Base-by-base conservation (phyloP, 2,329 filamentous ascomycete species). In the Exophiala lecanii-corni region DNA sequence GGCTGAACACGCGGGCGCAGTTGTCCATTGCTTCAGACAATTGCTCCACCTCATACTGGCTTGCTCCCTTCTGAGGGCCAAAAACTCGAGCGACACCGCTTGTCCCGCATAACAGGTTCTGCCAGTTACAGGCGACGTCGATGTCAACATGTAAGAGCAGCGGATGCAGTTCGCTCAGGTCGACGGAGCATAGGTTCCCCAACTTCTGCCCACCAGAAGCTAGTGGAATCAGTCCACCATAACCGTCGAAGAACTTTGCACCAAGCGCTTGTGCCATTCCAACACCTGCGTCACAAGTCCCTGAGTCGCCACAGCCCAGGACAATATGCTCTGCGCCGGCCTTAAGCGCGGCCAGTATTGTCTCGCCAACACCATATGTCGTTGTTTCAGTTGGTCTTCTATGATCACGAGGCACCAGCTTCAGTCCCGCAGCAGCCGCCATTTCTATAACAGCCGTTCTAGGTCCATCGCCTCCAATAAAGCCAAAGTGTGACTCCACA, bases 191-290 rank as follows among this genome's bases (percentile, higher is more conserved):
- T n/a, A 74, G 54, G 0, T 58, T 49, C 9, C 55, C 40, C 5
- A 74, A 58, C 0, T 62, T 62, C 39, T 62, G 57, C 9, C 72
- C 72, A 20, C 72, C 72, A 9, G 47, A 55, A 9, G 67, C 69
- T 3, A 38, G 51, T 2, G 67, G 64, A 3, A 75, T 55, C 18
- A 60, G 54, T 3, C 53, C 36, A 2, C 67, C 69, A 17, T 66
- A 47, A 2, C 38, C 36, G 44, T 71, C 66, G 9, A 71, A 46
- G 12, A 76, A 61, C 2, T 62, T 62, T 2, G 63, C 72, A 3
- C 73, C 73, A 4, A 76, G 64, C 2, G 73, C 73, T 49, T 76
- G 73, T 6, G 74, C 67, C 72, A 76, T 75, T 10, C 73, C 73
- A 1, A 69, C 68, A 10, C 73, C 74, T 5, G 71, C 73, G 45